Percentiles rank a stretch among this genome's conserved stretches.
Conservation (phyloP, 331 rosid species). For the Malus hybrid region DNA sequence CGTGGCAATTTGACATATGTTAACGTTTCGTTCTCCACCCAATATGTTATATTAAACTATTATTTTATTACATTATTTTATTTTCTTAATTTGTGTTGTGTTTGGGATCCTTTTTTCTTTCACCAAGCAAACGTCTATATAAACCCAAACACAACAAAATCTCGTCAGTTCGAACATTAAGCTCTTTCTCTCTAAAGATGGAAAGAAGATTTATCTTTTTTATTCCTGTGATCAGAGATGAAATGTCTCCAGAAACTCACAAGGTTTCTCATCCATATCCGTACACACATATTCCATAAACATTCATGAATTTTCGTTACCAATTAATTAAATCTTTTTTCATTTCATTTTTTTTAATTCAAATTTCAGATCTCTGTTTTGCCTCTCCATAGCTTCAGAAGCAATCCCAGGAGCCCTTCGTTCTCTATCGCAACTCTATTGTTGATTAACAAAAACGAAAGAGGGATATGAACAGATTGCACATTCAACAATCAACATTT, state of each 20-base stretch:
- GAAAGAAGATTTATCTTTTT: not conserved
- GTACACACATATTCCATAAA: not conserved
- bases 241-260: constrained; percentile 58
- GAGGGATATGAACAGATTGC: too few relatives aligned
- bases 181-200: not conserved
- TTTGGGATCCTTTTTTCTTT: not conserved
- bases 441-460: too few relatives aligned
- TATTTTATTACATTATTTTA: too few relatives aligned
- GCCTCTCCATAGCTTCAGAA: constrained; percentile 31
- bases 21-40: too few relatives aligned
- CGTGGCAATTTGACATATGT: too few relatives aligned
- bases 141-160: not conserved
- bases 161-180: not conserved
- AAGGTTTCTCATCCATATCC: constrained; percentile 14
- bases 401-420: constrained; percentile 27
- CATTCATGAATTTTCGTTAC: too few relatives aligned
- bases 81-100: too few relatives aligned
- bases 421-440: constrained; percentile 16
- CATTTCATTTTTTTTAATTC: not conserved
- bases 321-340: not conserved
- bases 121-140: not conserved
- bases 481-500: too few relatives aligned
- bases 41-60: too few relatives aligned
- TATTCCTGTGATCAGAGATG: constrained; percentile 27
- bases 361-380: constrained; percentile 46